Evolutionary conservation across 257 asterid genomes (phyloP), one percentile per base, ranked within the genome.

Genomic region (Linderniella brevidens): DNA sequence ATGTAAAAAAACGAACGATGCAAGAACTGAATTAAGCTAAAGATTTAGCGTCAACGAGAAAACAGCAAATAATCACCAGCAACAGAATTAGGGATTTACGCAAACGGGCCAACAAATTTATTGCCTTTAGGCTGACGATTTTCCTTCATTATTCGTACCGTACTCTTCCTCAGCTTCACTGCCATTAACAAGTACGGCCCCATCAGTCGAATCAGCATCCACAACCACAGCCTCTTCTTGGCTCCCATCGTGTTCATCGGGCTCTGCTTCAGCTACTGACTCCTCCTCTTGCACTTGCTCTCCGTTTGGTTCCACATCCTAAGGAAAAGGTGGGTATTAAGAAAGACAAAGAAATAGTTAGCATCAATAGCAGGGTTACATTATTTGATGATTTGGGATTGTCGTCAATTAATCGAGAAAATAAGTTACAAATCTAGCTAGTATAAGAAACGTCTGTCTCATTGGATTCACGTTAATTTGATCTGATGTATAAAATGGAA

Each of bases 81-180:
- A 64, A 71, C 42, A 73, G 73, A 77, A 79, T 78, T 69, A 77
- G 80, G 85, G 79, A 65, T 71, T 72, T 25, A 25, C 77, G 82
- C 79, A 79, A n/a, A 76, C 64, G 47, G 83, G 77, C 77, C 93
- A 80, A 87, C 73, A 85, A 83, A 82, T 6, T n/a, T 25, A 80
- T 76, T 69, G 94, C 85, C 66, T 84, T 88, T 87, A 88, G 92
- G 92, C 82, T 76, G 98, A 78, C 71, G 69, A 79, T 76, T 88
- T 80, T 79, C 93, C 93, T 73, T 75, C 88, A 73, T 68, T 73
- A 79, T 90, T 70, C 86, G 74, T 90, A 85, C 94, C 96, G 85
- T 86, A 85, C 94, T 90, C 83, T 90, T 90, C 94, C 69, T 81
- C 94, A 63, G 78, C 93, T 73, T 81, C 94, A 41, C 63, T 77